Conservation (phyloP, 169 alveolate species). For the Babesia sp. region DNA sequence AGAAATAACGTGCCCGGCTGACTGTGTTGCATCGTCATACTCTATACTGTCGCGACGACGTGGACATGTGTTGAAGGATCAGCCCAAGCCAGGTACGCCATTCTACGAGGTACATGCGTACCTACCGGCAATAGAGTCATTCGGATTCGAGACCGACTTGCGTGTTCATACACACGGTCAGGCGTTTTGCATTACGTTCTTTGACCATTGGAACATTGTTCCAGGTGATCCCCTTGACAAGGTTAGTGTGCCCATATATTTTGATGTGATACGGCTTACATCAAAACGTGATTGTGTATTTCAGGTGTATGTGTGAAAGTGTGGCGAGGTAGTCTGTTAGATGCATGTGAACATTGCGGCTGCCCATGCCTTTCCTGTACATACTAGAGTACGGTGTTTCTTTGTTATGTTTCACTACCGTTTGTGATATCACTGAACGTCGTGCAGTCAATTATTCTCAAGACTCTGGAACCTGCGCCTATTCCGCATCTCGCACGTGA, state of each 20-base stretch:
- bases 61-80: conserved; percentile 89
- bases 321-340: neutral
- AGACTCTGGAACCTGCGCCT: conserved; percentile 97
- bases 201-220: conserved; percentile 95
- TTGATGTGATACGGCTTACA: neutral
- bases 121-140: conserved; percentile 98
- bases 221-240: conserved; percentile 99
- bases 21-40: conserved; percentile 94
- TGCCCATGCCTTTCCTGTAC: too few relatives aligned
- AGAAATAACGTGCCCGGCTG: conserved; percentile 96
- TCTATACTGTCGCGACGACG: conserved; percentile 89
- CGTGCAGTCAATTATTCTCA: conserved; percentile 81
- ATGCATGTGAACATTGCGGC: too few relatives aligned
- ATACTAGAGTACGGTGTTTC: too few relatives aligned
- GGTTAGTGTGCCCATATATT: conserved; percentile 57
- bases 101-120: conserved; percentile 92
- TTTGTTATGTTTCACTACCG: too few relatives aligned
- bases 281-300: neutral
- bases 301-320: neutral
- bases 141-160: conserved; percentile 99
- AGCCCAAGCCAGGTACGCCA: conserved; percentile 92
- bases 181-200: conserved; percentile 94
- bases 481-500: conserved; percentile 97
- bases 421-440: too few relatives aligned
- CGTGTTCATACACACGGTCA: conserved; percentile 95